Evolutionary conservation across 768 basidiomycete genomes (phyloP).

Genomic region (Termitomyces sp.): DNA sequence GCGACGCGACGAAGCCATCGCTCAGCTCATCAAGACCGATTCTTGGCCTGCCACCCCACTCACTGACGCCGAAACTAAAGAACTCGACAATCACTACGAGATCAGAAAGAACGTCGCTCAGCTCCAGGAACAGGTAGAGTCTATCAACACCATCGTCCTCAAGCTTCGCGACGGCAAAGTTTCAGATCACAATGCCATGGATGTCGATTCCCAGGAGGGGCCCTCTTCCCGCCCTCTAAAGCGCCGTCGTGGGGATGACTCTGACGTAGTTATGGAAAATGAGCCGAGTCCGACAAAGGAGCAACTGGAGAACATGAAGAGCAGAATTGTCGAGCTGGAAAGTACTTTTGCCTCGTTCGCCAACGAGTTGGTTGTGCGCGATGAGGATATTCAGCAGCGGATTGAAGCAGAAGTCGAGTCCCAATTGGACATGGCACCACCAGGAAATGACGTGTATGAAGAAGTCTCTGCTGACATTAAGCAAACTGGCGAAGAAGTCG

Average conservation of each 20-base stretch:
- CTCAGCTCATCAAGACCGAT: conserved; percentile 16
- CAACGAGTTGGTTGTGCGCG: conserved; percentile 17
- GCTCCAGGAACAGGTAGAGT: conserved; percentile 16
- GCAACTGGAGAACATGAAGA: neutral
- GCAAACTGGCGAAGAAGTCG: conserved; percentile 15
- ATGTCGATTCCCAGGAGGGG: conserved; percentile 10
- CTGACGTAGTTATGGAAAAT: neutral
- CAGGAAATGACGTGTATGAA: neutral
- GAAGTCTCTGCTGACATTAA: conserved; percentile 12
- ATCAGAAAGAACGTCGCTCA: conserved; percentile 15
- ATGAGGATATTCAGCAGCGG: conserved; percentile 14
- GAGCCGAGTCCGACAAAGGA: conserved; percentile 2
- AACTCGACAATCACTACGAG: conserved; percentile 14
- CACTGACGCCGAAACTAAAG: conserved; percentile 14
- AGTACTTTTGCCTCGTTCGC: conserved; percentile 6
- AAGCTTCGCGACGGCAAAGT: conserved; percentile 3
- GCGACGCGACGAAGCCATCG: conserved; percentile 11
- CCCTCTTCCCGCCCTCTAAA: conserved; percentile 10
- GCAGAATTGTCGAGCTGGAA: neutral
- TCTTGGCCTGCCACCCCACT: conserved; percentile 23
- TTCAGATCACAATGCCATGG: neutral
- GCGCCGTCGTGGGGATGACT: conserved; percentile 20
- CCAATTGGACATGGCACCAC: conserved; percentile 6
- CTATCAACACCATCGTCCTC: conserved; percentile 16
- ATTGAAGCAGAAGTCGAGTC: conserved; percentile 15